phyloP scores from a whole-genome alignment of 2,329 filamentous ascomycete genomes.

The Penicillium digitatum region DNA sequence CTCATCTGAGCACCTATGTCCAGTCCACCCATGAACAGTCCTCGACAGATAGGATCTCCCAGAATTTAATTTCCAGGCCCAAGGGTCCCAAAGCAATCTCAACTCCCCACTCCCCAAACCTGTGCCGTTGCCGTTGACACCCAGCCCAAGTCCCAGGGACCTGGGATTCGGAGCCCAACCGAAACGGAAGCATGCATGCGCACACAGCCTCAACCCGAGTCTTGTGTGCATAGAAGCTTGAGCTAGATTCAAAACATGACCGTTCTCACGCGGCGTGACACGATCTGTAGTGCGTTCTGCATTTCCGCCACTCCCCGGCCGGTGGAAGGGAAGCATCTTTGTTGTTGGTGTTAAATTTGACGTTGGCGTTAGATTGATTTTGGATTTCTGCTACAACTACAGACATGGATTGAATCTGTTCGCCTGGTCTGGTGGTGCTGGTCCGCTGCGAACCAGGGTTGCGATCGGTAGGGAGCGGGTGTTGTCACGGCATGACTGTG shows the following conservation, averaged over 20 bases:
- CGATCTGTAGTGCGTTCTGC: not conserved
- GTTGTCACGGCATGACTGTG: not conserved
- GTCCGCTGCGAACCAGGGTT: not conserved
- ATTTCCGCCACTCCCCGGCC: not conserved
- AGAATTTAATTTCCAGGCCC: not conserved
- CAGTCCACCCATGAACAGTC: not conserved
- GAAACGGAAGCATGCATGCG: not conserved
- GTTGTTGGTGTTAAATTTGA: not conserved
- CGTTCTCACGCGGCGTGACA: not conserved
- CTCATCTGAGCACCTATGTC: not conserved
- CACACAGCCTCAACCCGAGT: not conserved
- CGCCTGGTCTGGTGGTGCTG: not conserved
- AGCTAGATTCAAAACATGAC: not conserved
- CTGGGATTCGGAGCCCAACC: not conserved
- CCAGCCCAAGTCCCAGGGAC: not conserved
- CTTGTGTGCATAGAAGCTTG: not conserved
- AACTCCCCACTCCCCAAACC: not conserved
- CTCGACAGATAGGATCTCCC: not conserved
- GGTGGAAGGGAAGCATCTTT: not conserved
- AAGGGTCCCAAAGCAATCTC: not conserved
- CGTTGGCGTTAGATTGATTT: not conserved
- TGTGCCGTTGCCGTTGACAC: not conserved
- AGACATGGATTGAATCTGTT: not conserved
- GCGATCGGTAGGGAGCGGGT: not conserved
- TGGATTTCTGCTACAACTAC: not conserved